Percentiles rank a stretch among this genome's conserved stretches.
These are phyloP conservation scores for Euptelea pleiosperma DNA, from an alignment of 164 flowering plant species.

Conservation along the genomic window DNA sequence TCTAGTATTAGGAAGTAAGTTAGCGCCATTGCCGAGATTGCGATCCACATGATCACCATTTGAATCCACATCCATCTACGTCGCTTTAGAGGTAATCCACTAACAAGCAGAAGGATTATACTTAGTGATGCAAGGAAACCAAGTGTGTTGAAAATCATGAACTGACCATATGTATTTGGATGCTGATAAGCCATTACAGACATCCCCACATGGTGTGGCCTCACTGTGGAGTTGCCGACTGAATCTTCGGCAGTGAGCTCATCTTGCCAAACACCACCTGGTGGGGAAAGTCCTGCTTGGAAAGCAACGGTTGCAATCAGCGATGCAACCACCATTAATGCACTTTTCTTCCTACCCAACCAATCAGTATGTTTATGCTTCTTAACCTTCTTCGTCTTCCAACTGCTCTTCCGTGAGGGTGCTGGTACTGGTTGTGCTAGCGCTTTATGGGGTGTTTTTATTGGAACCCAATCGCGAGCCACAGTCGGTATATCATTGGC, in stretches of 20 bases:
- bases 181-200: constrained; percentile 14
- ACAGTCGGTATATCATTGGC: not conserved
- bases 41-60: constrained; percentile 19
- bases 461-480: not conserved
- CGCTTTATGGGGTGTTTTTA: not conserved
- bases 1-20: no score
- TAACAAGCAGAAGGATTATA: constrained; percentile 24
- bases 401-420: no score
- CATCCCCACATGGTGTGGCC: constrained; percentile 9
- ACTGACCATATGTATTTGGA: not conserved
- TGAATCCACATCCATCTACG: constrained; percentile 9
- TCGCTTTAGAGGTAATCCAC: constrained; percentile 14
- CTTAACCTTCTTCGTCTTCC: not conserved
- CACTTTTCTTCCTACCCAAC: constrained; percentile 7
- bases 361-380: constrained; percentile 2
- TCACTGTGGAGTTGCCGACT: not conserved
- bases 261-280: constrained; percentile 22
- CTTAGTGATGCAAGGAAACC: constrained; percentile 26
- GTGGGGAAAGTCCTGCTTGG: constrained; percentile 24
- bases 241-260: not conserved
- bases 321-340: constrained; percentile 15
- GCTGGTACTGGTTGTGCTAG: no score
- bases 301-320: constrained; percentile 22
- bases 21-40: constrained; percentile 15
- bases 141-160: constrained; percentile 12